phyloP scores from a whole-genome alignment of 2,329 filamentous ascomycete genomes.

The Penicillium sp. region DNA sequence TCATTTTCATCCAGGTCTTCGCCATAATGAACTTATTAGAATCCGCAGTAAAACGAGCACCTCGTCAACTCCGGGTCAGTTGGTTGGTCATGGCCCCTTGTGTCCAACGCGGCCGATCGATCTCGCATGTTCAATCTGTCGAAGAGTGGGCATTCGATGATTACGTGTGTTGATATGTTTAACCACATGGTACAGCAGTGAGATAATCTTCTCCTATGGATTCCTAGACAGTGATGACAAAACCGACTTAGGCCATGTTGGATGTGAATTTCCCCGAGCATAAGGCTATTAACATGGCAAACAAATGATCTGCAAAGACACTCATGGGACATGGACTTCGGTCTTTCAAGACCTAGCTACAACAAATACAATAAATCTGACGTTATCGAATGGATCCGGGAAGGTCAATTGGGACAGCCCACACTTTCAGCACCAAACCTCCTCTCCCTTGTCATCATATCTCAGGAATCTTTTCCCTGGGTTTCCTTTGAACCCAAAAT shows the following conservation, averaged over 20 bases:
- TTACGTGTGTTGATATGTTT: conserved; percentile 88
- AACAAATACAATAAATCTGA: background rate
- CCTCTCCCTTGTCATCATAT: background rate
- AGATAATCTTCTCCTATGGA: conserved; percentile 96
- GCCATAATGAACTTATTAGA: conserved; percentile 59
- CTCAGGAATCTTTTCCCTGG: too few relatives aligned
- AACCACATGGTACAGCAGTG: conserved; percentile 71
- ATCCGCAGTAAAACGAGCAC: conserved; percentile 15
- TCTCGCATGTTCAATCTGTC: conserved; percentile 87
- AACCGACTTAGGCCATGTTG: conserved; percentile 59
- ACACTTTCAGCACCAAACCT: background rate
- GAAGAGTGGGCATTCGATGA: conserved; percentile 76
- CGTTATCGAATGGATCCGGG: background rate
- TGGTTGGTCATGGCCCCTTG: conserved; percentile 27
- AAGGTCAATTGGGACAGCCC: conserved; percentile 65
- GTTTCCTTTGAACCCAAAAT: too few relatives aligned
- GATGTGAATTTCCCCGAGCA: conserved; percentile 71
- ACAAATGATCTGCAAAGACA: conserved; percentile 65
- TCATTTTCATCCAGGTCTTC: conserved; percentile 83
- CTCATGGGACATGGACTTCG: conserved; percentile 64
- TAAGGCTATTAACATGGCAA: conserved; percentile 72
- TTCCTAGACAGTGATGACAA: conserved; percentile 67
- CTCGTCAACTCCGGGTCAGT: conserved; percentile 17
- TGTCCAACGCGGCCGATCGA: conserved; percentile 73
- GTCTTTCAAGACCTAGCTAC: conserved; percentile 20